A percentile compares a stretch with the other conserved stretches of the same genome.
Evolutionary conservation across 176 grass and related monocot genomes (phyloP).

Genomic region (Phyllostachys edulis): DNA sequence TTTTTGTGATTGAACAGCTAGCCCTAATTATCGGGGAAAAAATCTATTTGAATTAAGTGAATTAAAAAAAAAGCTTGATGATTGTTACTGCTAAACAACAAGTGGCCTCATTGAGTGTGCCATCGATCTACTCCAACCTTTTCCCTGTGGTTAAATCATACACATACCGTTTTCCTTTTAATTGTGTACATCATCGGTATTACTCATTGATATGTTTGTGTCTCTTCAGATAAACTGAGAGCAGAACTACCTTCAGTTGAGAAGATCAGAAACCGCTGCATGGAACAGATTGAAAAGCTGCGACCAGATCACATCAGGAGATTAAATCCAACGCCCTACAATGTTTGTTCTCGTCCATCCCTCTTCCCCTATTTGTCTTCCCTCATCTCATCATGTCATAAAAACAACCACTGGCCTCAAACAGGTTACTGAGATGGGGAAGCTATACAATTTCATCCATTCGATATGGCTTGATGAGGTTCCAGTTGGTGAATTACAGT

Average conservation of each 20-base stretch:
- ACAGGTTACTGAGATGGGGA: constrained; percentile 46
- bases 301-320: constrained; percentile 48
- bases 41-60: neutral
- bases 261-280: constrained; percentile 47
- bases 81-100: neutral
- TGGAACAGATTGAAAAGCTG: constrained; percentile 58
- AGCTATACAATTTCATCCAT: constrained; percentile 55
- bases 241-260: constrained; percentile 39
- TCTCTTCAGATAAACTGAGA: constrained; percentile 33
- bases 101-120: neutral
- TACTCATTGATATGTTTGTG: neutral
- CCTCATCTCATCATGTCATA: neutral
- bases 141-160: neutral
- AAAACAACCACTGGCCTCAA: neutral
- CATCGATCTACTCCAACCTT: neutral
- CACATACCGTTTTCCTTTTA: neutral
- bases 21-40: neutral
- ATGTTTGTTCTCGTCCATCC: constrained; percentile 32
- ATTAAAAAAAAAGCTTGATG: neutral
- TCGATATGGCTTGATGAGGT: constrained; percentile 48
- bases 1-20: neutral
- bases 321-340: constrained; percentile 50
- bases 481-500: constrained; percentile 48
- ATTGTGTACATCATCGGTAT: neutral
- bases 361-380: neutral